These are phyloP conservation scores for Pythium inflatum DNA, from an alignment of 352 stramenopile species.

Conservation along the genomic window DNA sequence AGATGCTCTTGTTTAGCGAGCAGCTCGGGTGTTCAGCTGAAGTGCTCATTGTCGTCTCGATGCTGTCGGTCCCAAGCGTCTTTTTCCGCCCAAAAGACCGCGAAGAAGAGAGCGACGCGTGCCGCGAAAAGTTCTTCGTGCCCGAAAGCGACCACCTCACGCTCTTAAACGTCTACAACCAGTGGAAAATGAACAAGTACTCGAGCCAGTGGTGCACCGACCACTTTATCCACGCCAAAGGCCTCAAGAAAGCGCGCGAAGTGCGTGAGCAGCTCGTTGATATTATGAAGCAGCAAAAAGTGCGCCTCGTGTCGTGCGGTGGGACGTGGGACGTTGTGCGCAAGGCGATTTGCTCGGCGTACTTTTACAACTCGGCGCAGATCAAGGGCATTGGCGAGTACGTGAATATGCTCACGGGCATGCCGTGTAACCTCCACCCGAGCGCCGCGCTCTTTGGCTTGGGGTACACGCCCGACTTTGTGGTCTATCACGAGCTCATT, in stretches of 20 bases:
- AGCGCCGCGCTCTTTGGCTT: constrained; percentile 95
- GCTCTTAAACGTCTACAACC: constrained; percentile 97
- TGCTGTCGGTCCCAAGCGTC: constrained; percentile 98
- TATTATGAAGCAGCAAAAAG: constrained; percentile 97
- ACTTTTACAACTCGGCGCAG: constrained; percentile 99
- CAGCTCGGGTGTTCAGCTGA: constrained; percentile 97
- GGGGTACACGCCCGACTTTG: constrained; percentile 91
- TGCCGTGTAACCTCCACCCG: constrained; percentile 98
- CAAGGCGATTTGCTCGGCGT: constrained; percentile 98
- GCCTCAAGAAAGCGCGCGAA: constrained; percentile 97
- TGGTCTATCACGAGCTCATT: constrained; percentile 98
- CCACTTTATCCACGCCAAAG: constrained; percentile 98
- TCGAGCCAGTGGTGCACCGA: constrained; percentile 99
- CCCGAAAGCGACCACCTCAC: constrained; percentile 99
- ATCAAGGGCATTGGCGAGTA: constrained; percentile 96
- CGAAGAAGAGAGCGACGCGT: constrained; percentile 98
- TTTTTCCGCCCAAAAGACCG: constrained; percentile 99
- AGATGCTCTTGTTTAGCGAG: constrained; percentile 96
- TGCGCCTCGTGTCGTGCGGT: constrained; percentile 89
- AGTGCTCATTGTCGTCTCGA: constrained; percentile 97
- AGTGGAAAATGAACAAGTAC: constrained; percentile 97
- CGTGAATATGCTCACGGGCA: constrained; percentile 98
- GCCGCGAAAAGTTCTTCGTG: constrained; percentile 99
- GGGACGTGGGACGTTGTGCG: constrained; percentile 97
- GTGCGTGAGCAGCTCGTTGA: constrained; percentile 99